A percentile compares a stretch with the other conserved stretches of the same genome.
Conservation (phyloP, 2,329 filamentous ascomycete species). For the Xylariales sp. region DNA sequence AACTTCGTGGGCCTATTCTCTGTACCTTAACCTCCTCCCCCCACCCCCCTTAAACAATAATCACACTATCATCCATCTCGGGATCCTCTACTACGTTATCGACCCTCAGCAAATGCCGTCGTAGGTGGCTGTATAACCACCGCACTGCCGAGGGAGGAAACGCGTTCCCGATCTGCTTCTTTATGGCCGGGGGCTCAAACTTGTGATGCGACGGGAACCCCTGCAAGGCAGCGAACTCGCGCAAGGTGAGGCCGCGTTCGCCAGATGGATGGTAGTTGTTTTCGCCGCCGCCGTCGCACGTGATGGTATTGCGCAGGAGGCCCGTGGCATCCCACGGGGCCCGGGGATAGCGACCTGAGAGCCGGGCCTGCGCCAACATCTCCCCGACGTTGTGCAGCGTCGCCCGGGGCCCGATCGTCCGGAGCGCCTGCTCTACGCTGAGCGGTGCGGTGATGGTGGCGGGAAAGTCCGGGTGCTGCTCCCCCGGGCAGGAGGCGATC, state of each 20-base stretch:
- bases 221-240: conserved; percentile 64
- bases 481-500: conserved; percentile 61
- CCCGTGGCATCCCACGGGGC: conserved; percentile 37
- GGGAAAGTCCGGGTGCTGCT: conserved; percentile 62
- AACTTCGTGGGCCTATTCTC: too few species aligned
- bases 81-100: conserved; percentile 29
- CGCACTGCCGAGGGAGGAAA: conserved; percentile 59
- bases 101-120: conserved; percentile 31
- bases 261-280: conserved; percentile 62
- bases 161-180: conserved; percentile 71
- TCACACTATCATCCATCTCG: conserved; percentile 9
- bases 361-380: conserved; percentile 5
- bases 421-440: conserved; percentile 36
- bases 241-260: conserved; percentile 53
- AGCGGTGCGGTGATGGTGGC: conserved; percentile 49
- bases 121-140: conserved; percentile 40
- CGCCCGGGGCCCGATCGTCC: conserved; percentile 16
- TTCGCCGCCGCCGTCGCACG: conserved; percentile 47
- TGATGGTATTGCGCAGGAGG: conserved; percentile 53
- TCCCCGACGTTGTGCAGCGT: conserved; percentile 31
- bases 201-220: conserved; percentile 58
- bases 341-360: conserved; percentile 21
- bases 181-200: conserved; percentile 44
- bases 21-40: too few species aligned
- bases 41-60: conserved; percentile 9